Percentiles rank a stretch among this genome's conserved stretches.
Conservation (phyloP, 192 early-diverging fungal genomes). For the Gaertneriomyces sp. region DNA sequence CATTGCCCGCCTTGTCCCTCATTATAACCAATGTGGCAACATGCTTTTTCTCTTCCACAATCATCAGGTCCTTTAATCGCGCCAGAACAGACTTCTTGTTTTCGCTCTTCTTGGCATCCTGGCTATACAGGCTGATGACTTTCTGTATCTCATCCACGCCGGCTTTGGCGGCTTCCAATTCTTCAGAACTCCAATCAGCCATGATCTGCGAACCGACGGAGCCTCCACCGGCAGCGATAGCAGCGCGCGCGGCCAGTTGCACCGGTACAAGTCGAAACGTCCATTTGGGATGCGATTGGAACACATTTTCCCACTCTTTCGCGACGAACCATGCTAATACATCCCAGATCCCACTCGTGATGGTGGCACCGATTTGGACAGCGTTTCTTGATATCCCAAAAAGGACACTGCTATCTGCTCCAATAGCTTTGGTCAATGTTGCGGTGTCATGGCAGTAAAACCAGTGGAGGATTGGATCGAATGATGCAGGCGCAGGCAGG, state of each 20-base stretch:
- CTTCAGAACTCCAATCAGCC: constrained; percentile 14
- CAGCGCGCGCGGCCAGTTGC: constrained; percentile 17
- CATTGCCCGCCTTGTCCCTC: constrained; percentile 8
- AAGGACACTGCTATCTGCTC: background rate
- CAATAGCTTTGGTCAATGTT: constrained; percentile 11
- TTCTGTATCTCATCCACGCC: constrained; percentile 17
- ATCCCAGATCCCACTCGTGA: constrained; percentile 16
- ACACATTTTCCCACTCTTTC: constrained; percentile 1
- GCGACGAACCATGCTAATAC: constrained; percentile 11
- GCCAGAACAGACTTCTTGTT: constrained; percentile 10
- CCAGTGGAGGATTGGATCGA: constrained; percentile 25
- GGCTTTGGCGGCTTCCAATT: constrained; percentile 5
- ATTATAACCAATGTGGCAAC: constrained; percentile 23
- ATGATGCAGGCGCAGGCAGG: constrained; percentile 11
- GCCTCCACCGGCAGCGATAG: constrained; percentile 26
- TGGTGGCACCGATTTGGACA: constrained; percentile 4
- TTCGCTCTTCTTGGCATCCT: constrained; percentile 17
- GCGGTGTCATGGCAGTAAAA: constrained; percentile 18
- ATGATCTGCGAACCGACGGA: constrained; percentile 21
- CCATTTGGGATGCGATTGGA: constrained; percentile 15
- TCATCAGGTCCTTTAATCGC: constrained; percentile 13
- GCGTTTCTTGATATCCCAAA: constrained; percentile 23
- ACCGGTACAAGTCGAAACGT: constrained; percentile 18
- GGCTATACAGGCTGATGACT: constrained; percentile 7
- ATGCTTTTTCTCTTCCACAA: constrained; percentile 17